Base-by-base conservation (phyloP, 352 stramenopile species). In the Phytophthora podocarpi region DNA sequence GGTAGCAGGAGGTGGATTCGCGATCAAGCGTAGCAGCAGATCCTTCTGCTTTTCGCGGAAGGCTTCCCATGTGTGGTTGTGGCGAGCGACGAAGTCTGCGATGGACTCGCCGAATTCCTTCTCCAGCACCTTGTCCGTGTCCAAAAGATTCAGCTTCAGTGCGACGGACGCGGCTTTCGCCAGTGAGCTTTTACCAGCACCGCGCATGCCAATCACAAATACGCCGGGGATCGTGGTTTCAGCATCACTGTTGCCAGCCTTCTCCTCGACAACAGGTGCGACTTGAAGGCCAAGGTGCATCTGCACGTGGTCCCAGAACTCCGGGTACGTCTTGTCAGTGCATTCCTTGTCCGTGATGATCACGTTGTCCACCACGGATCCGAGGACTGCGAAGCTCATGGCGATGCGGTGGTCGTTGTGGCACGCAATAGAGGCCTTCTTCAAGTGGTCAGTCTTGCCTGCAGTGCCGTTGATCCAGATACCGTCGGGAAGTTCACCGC, bases 331-430 rank as follows among this genome's bases (percentile, higher is more conserved):
- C 81, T 99, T 99, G 53, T 95, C 91, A 5, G 96, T 98, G 74
- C 97, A 99, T 46, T 96, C 93, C 58, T 98, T 98, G 80, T 99
- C 97, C 53, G 96, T 90, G 70, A 99, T 98, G 36, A 96, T 87
- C 5, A 99, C 89, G 61, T 97, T 93, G 26, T 76, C 57, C 26
- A 90, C 81, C 5, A 98, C 94, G 12, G 96, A 85, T 8, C 85
- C 96, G 55, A 98, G 96, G 24, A 98, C 94, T 3, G 93, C 96
- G 72, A 99, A 99, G 58, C 95, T 98, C 96, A 99, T 99, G 18
- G 97, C 96, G 76, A 99, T 99, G 52, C 97, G 89, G 73, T 99
- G 97, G 80, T 99, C 96, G 61, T 99, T 98, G 78, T 99, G 98
- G 55, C 86, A 95, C 30, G 80, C 80, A 47, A 96, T 87, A 32